A percentile compares a stretch with the other conserved stretches of the same genome.
phyloP scores from a whole-genome alignment of 176 grass and related monocot genomes.

The Carex parvula region DNA sequence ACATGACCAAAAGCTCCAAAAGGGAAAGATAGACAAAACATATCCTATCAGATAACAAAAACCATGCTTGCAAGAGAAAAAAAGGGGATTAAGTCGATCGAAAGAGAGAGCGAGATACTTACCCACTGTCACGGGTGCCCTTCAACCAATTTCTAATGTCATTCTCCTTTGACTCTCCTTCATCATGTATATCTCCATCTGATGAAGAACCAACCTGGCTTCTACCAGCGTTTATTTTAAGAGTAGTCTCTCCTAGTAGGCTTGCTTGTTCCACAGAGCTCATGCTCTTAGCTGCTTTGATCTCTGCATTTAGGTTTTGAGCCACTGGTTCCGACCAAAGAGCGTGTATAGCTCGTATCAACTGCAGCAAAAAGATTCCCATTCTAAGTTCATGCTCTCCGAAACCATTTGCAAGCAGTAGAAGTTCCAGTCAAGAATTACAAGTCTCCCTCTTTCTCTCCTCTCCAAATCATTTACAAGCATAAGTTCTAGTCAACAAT shows the following conservation, averaged over 20 bases:
- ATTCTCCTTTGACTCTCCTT: slow-evolving; percentile 85
- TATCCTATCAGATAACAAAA: background rate
- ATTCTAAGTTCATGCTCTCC: slow-evolving; percentile 13
- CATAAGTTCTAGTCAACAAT: background rate
- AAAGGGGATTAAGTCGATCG: background rate
- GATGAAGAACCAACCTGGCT: slow-evolving; percentile 45
- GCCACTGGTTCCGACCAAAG: slow-evolving; percentile 74
- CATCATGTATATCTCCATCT: slow-evolving; percentile 72
- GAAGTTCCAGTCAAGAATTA: slow-evolving; percentile 1
- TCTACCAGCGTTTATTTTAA: slow-evolving; percentile 50
- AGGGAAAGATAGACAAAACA: background rate
- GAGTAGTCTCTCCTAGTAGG: slow-evolving; percentile 73
- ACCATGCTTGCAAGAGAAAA: background rate
- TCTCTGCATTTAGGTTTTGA: slow-evolving; percentile 49
- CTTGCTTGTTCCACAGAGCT: slow-evolving; percentile 72
- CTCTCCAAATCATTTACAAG: background rate
- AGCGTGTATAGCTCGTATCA: slow-evolving; percentile 71
- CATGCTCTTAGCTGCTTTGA: slow-evolving; percentile 86
- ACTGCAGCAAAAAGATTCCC: slow-evolving; percentile 40
- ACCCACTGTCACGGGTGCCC: slow-evolving; percentile 92
- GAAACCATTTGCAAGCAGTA: slow-evolving; percentile 13
- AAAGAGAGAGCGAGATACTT: slow-evolving; percentile 23
- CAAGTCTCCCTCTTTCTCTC: background rate
- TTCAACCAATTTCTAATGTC: slow-evolving; percentile 92
- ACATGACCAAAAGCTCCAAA: background rate